These are phyloP conservation scores for Gonium pectorale DNA, from an alignment of 139 green algal species.

Conservation along the genomic window DNA sequence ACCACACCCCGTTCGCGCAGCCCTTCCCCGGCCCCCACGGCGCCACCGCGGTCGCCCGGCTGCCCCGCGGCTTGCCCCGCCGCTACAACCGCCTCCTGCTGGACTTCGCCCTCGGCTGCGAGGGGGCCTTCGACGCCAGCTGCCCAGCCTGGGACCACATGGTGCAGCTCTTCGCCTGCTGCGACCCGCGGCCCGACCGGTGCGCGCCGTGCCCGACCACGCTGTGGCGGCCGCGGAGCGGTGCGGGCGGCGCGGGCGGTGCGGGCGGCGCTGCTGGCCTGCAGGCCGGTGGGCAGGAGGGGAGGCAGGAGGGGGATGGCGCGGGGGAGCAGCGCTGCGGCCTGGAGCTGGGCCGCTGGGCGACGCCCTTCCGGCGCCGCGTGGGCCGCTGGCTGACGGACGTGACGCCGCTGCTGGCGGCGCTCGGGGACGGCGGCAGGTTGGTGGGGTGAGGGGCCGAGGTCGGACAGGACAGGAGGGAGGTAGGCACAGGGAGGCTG, in stretches of 20 bases:
- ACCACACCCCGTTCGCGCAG: no score
- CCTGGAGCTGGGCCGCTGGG: constrained; percentile 68
- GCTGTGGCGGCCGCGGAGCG: constrained; percentile 24
- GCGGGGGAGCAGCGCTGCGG: constrained; percentile 43
- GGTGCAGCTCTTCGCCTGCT: constrained; percentile 71
- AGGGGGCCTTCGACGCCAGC: constrained; percentile 42
- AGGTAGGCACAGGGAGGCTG: no score
- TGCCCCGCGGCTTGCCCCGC: neutral
- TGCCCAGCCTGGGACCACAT: constrained; percentile 71
- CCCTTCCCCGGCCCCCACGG: constrained; percentile 16
- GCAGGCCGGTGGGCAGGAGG: neutral
- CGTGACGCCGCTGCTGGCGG: constrained; percentile 51
- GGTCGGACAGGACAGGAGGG: no score
- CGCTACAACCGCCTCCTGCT: constrained; percentile 21
- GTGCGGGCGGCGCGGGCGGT: neutral
- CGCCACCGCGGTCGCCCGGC: neutral
- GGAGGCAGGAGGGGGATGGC: neutral
- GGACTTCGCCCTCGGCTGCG: constrained; percentile 29
- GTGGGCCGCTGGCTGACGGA: constrained; percentile 68
- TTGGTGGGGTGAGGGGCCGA: neutral
- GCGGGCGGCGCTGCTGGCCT: neutral
- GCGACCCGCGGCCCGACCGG: neutral
- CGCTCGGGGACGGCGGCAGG: constrained; percentile 30
- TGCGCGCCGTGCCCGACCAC: constrained; percentile 54
- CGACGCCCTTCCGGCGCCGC: constrained; percentile 69